A percentile compares a stretch with the other conserved stretches of the same genome.
phyloP scores from a whole-genome alignment of 2,329 filamentous ascomycete genomes.

The Claviceps pazoutovae region DNA sequence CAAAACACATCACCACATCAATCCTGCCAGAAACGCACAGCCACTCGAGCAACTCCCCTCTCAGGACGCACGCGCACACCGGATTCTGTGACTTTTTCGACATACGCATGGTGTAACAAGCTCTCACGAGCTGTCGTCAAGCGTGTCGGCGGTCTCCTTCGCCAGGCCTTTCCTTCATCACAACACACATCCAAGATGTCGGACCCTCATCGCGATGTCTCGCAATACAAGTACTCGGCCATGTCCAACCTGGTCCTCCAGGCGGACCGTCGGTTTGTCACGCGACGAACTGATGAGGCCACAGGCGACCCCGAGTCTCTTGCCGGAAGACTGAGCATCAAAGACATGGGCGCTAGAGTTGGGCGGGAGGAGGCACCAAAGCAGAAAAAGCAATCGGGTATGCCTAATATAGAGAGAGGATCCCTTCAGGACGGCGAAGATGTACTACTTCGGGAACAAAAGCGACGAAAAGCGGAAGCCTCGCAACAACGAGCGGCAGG shows the following conservation, averaged over 20 bases:
- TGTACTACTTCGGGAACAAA: conserved; percentile 69
- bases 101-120: conserved; percentile 20
- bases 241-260: conserved; percentile 99
- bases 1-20: background rate
- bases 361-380: conserved; percentile 68
- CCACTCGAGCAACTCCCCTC: conserved; percentile 9
- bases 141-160: conserved; percentile 20
- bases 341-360: conserved; percentile 83
- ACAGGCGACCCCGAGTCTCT: conserved; percentile 96
- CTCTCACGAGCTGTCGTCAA: conserved; percentile 24
- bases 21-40: conserved; percentile 7
- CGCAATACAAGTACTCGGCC: conserved; percentile 97
- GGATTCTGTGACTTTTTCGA: conserved; percentile 7
- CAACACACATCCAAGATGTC: conserved; percentile 43
- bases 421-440: conserved; percentile 68
- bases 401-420: conserved; percentile 61
- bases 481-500: conserved; percentile 57
- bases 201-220: conserved; percentile 67
- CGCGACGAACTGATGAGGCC: conserved; percentile 81
- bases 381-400: conserved; percentile 58
- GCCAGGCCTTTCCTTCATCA: conserved; percentile 12
- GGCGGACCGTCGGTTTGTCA: conserved; percentile 92
- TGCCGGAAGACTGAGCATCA: conserved; percentile 82
- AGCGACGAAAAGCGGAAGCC: conserved; percentile 66
- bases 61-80: conserved; percentile 7